Base-by-base conservation (phyloP, 768 basidiomycete species). In the Trametes meyenii region DNA sequence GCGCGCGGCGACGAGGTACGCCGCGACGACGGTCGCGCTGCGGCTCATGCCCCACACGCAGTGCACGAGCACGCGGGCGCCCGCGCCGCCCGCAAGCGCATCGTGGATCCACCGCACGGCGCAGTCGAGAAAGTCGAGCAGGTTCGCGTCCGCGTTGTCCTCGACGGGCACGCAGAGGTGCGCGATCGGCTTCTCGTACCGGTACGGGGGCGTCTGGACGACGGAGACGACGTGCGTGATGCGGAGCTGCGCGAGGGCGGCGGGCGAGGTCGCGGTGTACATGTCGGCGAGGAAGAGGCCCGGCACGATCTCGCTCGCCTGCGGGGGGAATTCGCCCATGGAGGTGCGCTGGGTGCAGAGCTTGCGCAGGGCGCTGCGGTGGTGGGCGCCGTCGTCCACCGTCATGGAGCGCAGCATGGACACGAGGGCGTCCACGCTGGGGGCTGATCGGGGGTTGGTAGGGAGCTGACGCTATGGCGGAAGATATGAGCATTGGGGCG, bases 131-230 rank as follows among this genome's bases (percentile, higher is more conserved):
- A 83, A 76, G 21, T 65, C 58, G 5, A 78, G 66, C 17, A 86
- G 77, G 60, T 84, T 69, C 33, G 69, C 68, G 46, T 73, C 68
- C 0, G 66, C 38, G 16, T 70, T 66, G 69, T 86, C 85, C 21
- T 71, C 71, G 26, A 86, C 61, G 12, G 75, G 70, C 36, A 92
- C 77, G 64, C 84, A 84, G 63, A 91, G 70, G 36, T 69, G 73
- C n/a, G 72, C 67, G 52, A 89, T 78, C 33, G 72, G 66, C 17
- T 50, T 53, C 17, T 57, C 35, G 45, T 51, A 55, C 11, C 75
- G 73, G 14, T 81, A 81, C 55, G 83, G 70, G 10, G 67, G 68
- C 16, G 56, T 58, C 39, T 56, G 52, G 51, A 69, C 24, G 36
- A 71, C 64, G 33, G 66, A 64, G 26, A 70, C 63, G 66, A 74